Base-by-base conservation (phyloP, 441 rosid species). In the Corymbia citriodora region DNA sequence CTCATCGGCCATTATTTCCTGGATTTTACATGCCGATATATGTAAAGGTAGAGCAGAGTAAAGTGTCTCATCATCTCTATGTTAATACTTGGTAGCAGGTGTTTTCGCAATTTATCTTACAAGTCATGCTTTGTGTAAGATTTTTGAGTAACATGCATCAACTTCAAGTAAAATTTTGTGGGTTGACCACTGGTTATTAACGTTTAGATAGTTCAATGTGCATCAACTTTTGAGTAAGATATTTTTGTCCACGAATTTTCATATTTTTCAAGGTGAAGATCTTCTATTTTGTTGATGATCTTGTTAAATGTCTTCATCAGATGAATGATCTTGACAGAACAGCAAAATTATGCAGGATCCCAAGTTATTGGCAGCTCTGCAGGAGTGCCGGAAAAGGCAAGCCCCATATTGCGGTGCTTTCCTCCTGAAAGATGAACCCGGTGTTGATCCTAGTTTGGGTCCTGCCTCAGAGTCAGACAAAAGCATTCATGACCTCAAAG, bases 371-470 rank as follows among this genome's bases (percentile, higher is more conserved):
- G 97, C 99, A 91, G 99, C 99, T 89, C 95, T 97, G 89, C 98
- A 97, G 91, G 99, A 98, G 94, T 95, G 93, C 91, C 94, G 96
- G 89, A 98, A 96, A 92, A 93, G 99, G 91, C 99, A 96, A 92
- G 97, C 99, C 88, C 99, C 99, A 14, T 98, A 98, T 94, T 98
- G 97, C 29, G 99, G 99, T 89, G 99, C 99, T 54, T 97, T 98
- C 94, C 99, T 98, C 94, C 92, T 98, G 61, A 97, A 96, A 94
- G 99, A 97, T 93, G 99, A 96, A 90, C 94, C 96, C 3, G 97
- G 94, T 87, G 87, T 94, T 91, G 99, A 97, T 93, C 92, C 96
- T 92, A 94, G 91, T 88, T 55, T 92, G 79, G 94, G 92, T 90
- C 92, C 99, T 89, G 94, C 97, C 91, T 92, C 96, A 89, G 99